Conservation (phyloP, 2,329 filamentous ascomycete species). For the Dactylonectria estremocensis region DNA sequence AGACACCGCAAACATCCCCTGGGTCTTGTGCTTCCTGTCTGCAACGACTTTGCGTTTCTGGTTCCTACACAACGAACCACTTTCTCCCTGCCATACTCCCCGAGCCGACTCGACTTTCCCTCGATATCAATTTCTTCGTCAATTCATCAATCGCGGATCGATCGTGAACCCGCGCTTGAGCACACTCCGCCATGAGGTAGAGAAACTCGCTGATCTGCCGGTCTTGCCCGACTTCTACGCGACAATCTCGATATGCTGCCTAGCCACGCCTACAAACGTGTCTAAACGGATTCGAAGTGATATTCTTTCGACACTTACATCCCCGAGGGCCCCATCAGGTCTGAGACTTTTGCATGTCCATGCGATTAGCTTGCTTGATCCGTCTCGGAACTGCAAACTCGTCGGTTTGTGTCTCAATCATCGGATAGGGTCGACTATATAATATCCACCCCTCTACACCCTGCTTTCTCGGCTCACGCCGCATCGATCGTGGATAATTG, state of each 20-base stretch:
- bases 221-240: not conserved
- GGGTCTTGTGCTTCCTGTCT: slow-evolving; percentile 3
- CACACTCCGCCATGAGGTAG: slow-evolving; percentile 20
- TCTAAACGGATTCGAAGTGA: slow-evolving; percentile 10
- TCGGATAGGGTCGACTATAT: not conserved
- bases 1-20: slow-evolving; percentile 18
- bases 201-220: slow-evolving; percentile 3
- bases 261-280: slow-evolving; percentile 9
- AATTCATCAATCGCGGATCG: not conserved
- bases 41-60: slow-evolving; percentile 13
- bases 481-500: not conserved
- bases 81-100: not conserved
- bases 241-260: slow-evolving; percentile 17
- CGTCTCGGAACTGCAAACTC: not conserved
- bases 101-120: not conserved
- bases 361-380: slow-evolving; percentile 15
- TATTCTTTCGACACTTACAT: not conserved
- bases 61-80: slow-evolving; percentile 10
- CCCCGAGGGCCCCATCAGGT: not conserved
- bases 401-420: not conserved
- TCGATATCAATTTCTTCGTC: not conserved
- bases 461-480: slow-evolving; percentile 1
- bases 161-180: not conserved
- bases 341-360: slow-evolving; percentile 5
- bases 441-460: slow-evolving; percentile 11